These are phyloP conservation scores for Sistotremastrum suecicum DNA, from an alignment of 768 basidiomycete genomes.

Conservation along the genomic window DNA sequence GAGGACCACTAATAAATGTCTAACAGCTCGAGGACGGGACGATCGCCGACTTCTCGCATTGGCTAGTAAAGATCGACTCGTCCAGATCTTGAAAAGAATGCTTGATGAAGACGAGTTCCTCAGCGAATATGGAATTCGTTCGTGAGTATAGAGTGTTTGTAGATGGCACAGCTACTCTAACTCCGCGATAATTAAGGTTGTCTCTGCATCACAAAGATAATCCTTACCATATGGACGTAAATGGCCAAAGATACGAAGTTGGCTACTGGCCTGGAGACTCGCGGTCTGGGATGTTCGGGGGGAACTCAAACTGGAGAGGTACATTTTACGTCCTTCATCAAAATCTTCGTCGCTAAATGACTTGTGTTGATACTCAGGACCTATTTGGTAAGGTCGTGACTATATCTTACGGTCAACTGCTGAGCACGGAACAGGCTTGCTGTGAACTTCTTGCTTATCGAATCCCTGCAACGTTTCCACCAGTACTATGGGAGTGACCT, in stretches of 20 bases:
- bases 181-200: slow-evolving; percentile 31
- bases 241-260: slow-evolving; percentile 85
- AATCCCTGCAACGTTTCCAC: slow-evolving; percentile 92
- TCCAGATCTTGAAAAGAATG: slow-evolving; percentile 89
- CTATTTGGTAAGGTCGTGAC: background rate
- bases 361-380: background rate
- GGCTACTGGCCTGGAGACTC: slow-evolving; percentile 99
- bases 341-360: no score
- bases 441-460: slow-evolving; percentile 90
- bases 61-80: slow-evolving; percentile 81
- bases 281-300: slow-evolving; percentile 93
- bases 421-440: slow-evolving; percentile 51
- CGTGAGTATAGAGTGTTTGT: slow-evolving; percentile 36
- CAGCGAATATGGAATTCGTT: slow-evolving; percentile 90
- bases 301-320: slow-evolving; percentile 98
- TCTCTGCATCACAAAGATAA: slow-evolving; percentile 83
- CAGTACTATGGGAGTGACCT: slow-evolving; percentile 93
- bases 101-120: slow-evolving; percentile 94
- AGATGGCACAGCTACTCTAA: background rate
- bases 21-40: slow-evolving; percentile 51
- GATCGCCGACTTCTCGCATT: slow-evolving; percentile 82
- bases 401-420: slow-evolving; percentile 20
- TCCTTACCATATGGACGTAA: slow-evolving; percentile 91
- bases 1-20: slow-evolving; percentile 14
- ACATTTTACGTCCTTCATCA: slow-evolving; percentile 38